A percentile compares a stretch with the other conserved stretches of the same genome.
phyloP scores from a whole-genome alignment of 2,329 filamentous ascomycete genomes.

The Trichoderma koningii region DNA sequence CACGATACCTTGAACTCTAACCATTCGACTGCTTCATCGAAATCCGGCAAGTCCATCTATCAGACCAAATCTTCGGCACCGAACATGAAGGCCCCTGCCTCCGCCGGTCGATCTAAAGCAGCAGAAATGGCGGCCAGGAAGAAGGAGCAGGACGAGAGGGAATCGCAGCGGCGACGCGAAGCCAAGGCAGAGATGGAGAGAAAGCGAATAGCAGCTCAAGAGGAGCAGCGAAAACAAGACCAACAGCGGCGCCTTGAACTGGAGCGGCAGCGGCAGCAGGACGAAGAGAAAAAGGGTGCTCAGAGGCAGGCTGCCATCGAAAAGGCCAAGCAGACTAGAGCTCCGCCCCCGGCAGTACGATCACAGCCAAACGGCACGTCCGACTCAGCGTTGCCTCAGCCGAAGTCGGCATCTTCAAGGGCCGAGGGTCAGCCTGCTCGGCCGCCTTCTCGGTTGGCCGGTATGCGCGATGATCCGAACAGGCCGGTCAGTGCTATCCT shows the following conservation, averaged over 20 bases:
- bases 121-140: constrained; percentile 76
- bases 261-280: constrained; percentile 62
- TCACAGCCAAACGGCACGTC: constrained; percentile 55
- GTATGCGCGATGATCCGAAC: constrained; percentile 59
- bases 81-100: constrained; percentile 63
- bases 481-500: constrained; percentile 63
- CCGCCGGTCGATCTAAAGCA: constrained; percentile 67
- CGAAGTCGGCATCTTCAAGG: constrained; percentile 36
- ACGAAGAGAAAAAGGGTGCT: constrained; percentile 67
- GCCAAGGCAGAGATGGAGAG: constrained; percentile 80
- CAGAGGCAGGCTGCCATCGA: constrained; percentile 65
- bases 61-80: constrained; percentile 58
- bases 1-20: constrained; percentile 48
- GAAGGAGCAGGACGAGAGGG: constrained; percentile 82
- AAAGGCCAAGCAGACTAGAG: constrained; percentile 64
- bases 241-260: constrained; percentile 61
- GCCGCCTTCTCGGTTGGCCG: constrained; percentile 61
- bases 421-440: constrained; percentile 43
- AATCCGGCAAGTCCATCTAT: constrained; percentile 67
- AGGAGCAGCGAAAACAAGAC: constrained; percentile 65
- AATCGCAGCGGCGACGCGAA: constrained; percentile 75
- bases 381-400: constrained; percentile 45
- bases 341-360: constrained; percentile 61
- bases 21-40: constrained; percentile 49
- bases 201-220: constrained; percentile 67